Conservation (phyloP, 768 basidiomycete genomes). For the Tricholoma hemisulphureum region DNA sequence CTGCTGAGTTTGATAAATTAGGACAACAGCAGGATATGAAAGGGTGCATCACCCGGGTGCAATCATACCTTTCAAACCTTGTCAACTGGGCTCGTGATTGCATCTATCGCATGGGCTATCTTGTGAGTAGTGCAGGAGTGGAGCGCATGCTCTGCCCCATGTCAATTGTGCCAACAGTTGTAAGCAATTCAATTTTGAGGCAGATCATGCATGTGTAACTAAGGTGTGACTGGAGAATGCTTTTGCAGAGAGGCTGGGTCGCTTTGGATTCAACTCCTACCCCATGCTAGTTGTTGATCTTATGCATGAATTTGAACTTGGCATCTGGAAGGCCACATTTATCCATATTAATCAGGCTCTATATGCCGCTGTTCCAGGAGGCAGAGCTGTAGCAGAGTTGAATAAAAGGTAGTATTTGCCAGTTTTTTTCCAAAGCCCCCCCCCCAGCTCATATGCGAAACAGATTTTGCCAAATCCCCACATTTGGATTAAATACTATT, state of each 20-base stretch:
- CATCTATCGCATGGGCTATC: neutral
- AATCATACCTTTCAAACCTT: neutral
- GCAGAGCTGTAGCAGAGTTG: neutral
- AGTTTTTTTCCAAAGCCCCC: neutral
- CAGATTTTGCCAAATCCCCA: slow-evolving; percentile 29
- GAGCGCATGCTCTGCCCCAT: neutral
- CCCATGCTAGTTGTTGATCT: slow-evolving; percentile 25
- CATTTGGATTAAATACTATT: slow-evolving; percentile 30
- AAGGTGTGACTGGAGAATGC: slow-evolving; percentile 29
- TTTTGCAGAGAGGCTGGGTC: slow-evolving; percentile 25
- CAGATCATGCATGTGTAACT: neutral
- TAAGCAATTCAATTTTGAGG: neutral
- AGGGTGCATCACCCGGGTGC: neutral
- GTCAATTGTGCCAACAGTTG: neutral
- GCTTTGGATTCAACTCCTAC: slow-evolving; percentile 5
- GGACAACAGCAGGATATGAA: neutral
- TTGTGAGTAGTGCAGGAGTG: neutral
- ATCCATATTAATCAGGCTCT: slow-evolving; percentile 37
- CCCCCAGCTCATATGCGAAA: too few relatives aligned
- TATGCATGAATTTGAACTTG: too few relatives aligned
- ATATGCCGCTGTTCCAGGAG: slow-evolving; percentile 6
- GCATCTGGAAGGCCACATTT: too few relatives aligned
- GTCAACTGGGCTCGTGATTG: neutral
- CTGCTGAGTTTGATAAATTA: neutral
- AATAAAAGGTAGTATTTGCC: slow-evolving; percentile 1